A percentile compares a stretch with the other conserved stretches of the same genome.
Conservation (phyloP, 2,329 filamentous ascomycete genomes). For the Fusarium devonianum region DNA sequence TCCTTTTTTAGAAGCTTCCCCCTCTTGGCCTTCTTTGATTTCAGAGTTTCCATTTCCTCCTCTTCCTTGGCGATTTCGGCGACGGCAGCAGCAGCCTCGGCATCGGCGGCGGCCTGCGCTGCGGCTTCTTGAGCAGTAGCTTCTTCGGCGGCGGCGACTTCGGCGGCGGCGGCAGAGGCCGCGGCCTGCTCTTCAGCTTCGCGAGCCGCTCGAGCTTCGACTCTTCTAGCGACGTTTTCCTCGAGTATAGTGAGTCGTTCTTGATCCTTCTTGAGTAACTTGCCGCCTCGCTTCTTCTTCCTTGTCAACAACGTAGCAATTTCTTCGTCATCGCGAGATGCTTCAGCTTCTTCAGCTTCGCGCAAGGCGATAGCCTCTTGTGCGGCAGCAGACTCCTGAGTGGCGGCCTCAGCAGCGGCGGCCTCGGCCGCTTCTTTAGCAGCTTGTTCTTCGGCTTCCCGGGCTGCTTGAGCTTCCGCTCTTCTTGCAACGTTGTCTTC, state of each 20-base stretch:
- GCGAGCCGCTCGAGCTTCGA: conserved; percentile 20
- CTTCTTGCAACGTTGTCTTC: conserved; percentile 37
- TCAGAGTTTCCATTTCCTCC: conserved; percentile 21
- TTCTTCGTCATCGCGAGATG: conserved; percentile 34
- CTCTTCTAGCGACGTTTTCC: conserved; percentile 23
- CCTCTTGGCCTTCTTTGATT: conserved; percentile 20
- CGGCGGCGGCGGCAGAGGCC: conserved; percentile 11
- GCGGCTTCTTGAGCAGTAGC: conserved; percentile 25
- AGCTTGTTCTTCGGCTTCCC: conserved; percentile 30
- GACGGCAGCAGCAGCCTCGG: conserved; percentile 10
- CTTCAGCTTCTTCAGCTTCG: conserved; percentile 45
- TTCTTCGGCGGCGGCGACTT: conserved; percentile 10
- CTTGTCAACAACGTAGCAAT: conserved; percentile 26
- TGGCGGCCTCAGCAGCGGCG: conserved; percentile 17
- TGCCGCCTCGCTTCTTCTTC: conserved; percentile 35
- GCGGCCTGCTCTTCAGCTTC: conserved; percentile 31
- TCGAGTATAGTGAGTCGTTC: conserved; percentile 34
- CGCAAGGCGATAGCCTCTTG: conserved; percentile 30
- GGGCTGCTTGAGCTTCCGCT: conserved; percentile 41
- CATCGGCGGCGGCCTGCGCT: conserved; percentile 21
- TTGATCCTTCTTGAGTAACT: conserved; percentile 32
- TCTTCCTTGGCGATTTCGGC: conserved; percentile 31
- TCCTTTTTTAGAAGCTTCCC: conserved; percentile 32
- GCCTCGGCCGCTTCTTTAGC: conserved; percentile 27
- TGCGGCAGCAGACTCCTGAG: conserved; percentile 28